Conservation (phyloP, 2,329 filamentous ascomycete genomes). For the Beauveria sp. region DNA sequence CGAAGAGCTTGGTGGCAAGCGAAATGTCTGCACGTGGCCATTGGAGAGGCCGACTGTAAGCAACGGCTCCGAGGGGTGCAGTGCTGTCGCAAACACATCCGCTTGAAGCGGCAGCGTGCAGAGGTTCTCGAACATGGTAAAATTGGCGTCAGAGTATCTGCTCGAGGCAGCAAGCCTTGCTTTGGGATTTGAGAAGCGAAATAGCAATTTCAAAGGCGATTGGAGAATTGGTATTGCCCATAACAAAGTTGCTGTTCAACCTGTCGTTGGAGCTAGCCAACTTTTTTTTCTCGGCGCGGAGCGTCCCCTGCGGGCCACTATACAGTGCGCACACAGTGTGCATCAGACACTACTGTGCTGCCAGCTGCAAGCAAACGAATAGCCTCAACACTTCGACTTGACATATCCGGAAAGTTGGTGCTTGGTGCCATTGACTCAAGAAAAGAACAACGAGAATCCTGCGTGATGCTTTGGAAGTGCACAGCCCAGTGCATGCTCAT, state of each 20-base stretch:
- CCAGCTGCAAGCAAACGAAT: background rate
- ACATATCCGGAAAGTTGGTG: no score
- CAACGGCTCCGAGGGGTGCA: conserved; percentile 78
- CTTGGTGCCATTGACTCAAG: no score
- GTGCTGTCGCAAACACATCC: conserved; percentile 80
- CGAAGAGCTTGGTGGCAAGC: conserved; percentile 51
- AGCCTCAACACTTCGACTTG: background rate
- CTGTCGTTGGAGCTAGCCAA: background rate
- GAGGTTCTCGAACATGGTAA: conserved; percentile 77
- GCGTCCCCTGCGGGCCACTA: background rate
- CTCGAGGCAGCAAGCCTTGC: background rate
- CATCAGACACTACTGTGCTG: background rate
- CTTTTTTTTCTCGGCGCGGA: background rate
- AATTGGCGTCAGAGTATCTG: background rate
- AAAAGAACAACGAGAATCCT: background rate
- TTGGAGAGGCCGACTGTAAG: conserved; percentile 78
- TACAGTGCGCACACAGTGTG: conserved; percentile 2
- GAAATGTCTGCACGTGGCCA: conserved; percentile 80
- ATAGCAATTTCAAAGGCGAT: background rate
- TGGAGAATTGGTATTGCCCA: background rate
- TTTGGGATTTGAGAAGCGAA: background rate
- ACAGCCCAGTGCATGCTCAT: background rate
- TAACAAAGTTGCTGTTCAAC: background rate
- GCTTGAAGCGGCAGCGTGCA: conserved; percentile 80
- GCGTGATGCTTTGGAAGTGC: background rate